Percentiles rank a stretch among this genome's conserved stretches.
These are phyloP conservation scores for Candida ipomoeae DNA, from an alignment of 805 yeast species.

Conservation along the genomic window DNA sequence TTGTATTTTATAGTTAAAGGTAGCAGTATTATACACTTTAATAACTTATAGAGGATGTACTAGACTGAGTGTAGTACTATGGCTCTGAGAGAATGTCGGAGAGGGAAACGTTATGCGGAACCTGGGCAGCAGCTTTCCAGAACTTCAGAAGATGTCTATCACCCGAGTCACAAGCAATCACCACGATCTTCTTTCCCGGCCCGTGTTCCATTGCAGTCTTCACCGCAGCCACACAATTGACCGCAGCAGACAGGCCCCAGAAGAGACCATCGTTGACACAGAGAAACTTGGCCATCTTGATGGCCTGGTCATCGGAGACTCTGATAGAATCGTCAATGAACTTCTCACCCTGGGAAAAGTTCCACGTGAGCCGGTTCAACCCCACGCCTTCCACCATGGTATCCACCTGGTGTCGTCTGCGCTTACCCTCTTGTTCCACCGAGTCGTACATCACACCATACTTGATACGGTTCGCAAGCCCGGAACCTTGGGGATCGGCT, in stretches of 20 bases:
- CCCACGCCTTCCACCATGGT: conserved; percentile 95
- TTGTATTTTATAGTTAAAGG: not conserved
- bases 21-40: no score
- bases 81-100: conserved; percentile 25
- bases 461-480: conserved; percentile 78
- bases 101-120: conserved; percentile 26
- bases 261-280: conserved; percentile 85
- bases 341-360: conserved; percentile 67
- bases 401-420: conserved; percentile 95
- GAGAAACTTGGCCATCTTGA: conserved; percentile 81
- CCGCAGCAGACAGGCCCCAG: conserved; percentile 90
- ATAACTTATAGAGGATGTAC: no score
- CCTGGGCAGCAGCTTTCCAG: conserved; percentile 66
- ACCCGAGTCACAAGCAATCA: conserved; percentile 92
- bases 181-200: conserved; percentile 67
- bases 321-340: conserved; percentile 74
- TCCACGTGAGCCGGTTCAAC: conserved; percentile 77
- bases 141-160: conserved; percentile 85
- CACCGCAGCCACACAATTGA: conserved; percentile 87
- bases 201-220: conserved; percentile 43
- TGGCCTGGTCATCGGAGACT: conserved; percentile 76
- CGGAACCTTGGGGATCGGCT: conserved; percentile 97
- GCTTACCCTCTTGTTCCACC: conserved; percentile 86
- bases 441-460: conserved; percentile 91
- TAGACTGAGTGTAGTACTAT: not conserved